These are phyloP conservation scores for Asterophora parasitica DNA, from an alignment of 768 basidiomycete genomes.

Conservation along the genomic window DNA sequence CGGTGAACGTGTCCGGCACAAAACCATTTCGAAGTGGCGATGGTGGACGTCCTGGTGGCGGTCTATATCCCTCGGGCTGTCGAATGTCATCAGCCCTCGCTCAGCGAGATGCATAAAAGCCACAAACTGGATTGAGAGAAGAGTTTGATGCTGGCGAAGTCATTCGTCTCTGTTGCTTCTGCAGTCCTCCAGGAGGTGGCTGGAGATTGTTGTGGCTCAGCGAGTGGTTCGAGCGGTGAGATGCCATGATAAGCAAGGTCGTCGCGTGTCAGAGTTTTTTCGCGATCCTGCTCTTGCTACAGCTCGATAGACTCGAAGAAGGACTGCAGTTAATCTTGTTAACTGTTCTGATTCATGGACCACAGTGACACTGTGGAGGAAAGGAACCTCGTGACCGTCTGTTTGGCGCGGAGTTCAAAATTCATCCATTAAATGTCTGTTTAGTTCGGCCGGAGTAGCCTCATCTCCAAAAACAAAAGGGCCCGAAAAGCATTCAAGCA, in stretches of 20 bases:
- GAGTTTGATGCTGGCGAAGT: slow-evolving; percentile 21
- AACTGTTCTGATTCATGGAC: no score
- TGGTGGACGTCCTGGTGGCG: slow-evolving; percentile 48
- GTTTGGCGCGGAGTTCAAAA: no score
- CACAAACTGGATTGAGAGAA: slow-evolving; percentile 19
- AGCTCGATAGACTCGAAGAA: no score
- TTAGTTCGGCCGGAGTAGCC: no score
- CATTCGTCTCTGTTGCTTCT: slow-evolving; percentile 23
- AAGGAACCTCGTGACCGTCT: no score
- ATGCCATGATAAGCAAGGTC: slow-evolving; percentile 18
- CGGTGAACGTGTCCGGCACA: slow-evolving; percentile 52
- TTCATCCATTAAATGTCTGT: no score
- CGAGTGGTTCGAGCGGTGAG: slow-evolving; percentile 20
- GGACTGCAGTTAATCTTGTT: no score
- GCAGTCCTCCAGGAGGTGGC: slow-evolving; percentile 7
- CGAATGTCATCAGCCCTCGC: neutral
- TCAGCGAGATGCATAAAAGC: neutral
- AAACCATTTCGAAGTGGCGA: slow-evolving; percentile 70
- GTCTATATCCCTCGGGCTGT: slow-evolving; percentile 36
- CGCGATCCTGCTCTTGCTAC: no score
- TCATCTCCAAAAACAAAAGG: no score
- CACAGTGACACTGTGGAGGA: no score
- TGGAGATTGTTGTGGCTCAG: slow-evolving; percentile 19
- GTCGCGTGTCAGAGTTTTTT: no score
- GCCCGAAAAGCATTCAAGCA: no score